Conservation (phyloP, 768 basidiomycete genomes). For the Pulveroboletus frians region DNA sequence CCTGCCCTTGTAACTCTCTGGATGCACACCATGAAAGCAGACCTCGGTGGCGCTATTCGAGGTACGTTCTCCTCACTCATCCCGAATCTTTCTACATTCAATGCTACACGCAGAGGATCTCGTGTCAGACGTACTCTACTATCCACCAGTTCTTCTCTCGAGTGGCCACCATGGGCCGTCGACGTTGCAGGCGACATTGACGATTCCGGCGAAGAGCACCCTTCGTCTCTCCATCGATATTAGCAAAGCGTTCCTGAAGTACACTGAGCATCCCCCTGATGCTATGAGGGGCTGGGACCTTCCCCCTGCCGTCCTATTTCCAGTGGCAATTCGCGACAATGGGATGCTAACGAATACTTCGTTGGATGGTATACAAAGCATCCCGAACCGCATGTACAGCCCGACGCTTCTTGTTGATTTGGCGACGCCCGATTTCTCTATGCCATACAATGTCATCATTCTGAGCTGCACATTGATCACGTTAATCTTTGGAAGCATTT, state of each 20-base stretch:
- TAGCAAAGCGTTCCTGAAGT: conserved; percentile 80
- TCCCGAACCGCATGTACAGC: conserved; percentile 60
- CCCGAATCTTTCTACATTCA: not conserved
- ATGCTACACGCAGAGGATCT: conserved; percentile 46
- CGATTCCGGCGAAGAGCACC: conserved; percentile 62
- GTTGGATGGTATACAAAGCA: not conserved
- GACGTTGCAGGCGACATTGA: conserved; percentile 65
- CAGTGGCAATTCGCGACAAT: conserved; percentile 9
- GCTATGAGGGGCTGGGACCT: conserved; percentile 94
- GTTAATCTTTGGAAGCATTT: conserved; percentile 87
- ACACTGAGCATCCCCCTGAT: conserved; percentile 95
- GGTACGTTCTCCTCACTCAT: conserved; percentile 33
- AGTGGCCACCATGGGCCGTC: conserved; percentile 40
- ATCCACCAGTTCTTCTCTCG: conserved; percentile 29
- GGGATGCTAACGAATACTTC: conserved; percentile 1
- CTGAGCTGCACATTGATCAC: conserved; percentile 89
- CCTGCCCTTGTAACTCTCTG: conserved; percentile 91
- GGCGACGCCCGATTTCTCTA: conserved; percentile 98
- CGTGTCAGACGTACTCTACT: conserved; percentile 60
- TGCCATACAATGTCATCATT: conserved; percentile 99
- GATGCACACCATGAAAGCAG: conserved; percentile 66
- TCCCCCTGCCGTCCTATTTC: conserved; percentile 75
- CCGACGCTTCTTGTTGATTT: conserved; percentile 79
- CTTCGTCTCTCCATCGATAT: conserved; percentile 68
- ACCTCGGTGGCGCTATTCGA: conserved; percentile 41